Conservation (phyloP, 441 rosid genomes). For the Isatis lusitanica region DNA sequence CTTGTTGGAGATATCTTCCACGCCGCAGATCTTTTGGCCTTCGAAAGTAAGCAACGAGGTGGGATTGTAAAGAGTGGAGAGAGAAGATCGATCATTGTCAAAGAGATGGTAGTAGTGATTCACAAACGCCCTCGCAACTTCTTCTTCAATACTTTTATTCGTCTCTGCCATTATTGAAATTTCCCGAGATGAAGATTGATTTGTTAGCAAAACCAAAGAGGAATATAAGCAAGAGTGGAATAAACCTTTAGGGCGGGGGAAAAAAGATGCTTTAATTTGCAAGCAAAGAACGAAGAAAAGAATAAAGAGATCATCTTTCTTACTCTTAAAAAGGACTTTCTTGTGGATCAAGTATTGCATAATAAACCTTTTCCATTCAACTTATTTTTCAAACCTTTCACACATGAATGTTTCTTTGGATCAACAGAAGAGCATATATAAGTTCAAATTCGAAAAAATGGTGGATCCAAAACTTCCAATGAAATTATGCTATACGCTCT, state of each 20-base stretch:
- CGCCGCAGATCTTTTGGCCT: slow-evolving; percentile 64
- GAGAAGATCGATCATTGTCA: slow-evolving; percentile 57
- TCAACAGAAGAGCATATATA: background rate
- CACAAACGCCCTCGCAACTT: slow-evolving; percentile 75
- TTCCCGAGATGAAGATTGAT: background rate
- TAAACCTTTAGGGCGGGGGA: background rate
- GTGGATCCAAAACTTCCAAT: background rate
- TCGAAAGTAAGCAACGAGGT: slow-evolving; percentile 76
- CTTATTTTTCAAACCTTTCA: background rate
- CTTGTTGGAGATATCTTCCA: slow-evolving; percentile 53
- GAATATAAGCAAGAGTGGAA: slow-evolving; percentile 22
- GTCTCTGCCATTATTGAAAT: slow-evolving; percentile 54
- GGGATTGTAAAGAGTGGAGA: slow-evolving; percentile 58
- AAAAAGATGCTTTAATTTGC: slow-evolving; percentile 22
- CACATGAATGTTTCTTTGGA: slow-evolving; percentile 18
- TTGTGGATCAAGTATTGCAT: slow-evolving; percentile 19
- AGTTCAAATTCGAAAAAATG: background rate
- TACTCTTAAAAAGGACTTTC: background rate
- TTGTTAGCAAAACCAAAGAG: slow-evolving; percentile 23
- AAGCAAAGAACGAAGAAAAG: slow-evolving; percentile 17
- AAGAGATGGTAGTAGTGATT: slow-evolving; percentile 74
- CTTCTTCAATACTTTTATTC: slow-evolving; percentile 47
- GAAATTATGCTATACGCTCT: no score
- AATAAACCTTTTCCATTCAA: slow-evolving; percentile 2
- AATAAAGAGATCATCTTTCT: slow-evolving; percentile 9